Conservation (phyloP, 2,329 filamentous ascomycete species). For the Curvularia verruculosa region DNA sequence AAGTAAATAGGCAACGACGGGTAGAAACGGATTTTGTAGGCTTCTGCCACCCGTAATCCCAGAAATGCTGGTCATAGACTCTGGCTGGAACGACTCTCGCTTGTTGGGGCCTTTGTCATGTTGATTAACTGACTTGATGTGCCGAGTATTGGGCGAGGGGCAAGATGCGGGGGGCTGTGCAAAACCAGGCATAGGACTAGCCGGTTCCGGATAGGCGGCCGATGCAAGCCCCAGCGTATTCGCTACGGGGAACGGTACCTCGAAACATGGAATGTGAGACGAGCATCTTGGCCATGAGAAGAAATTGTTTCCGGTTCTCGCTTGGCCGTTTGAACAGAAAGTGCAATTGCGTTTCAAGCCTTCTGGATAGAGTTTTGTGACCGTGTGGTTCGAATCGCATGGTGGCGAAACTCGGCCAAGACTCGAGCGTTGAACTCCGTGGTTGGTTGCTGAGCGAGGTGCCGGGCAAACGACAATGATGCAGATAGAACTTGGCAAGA, state of each 20-base stretch:
- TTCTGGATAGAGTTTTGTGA: slow-evolving; percentile 1
- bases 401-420: not conserved
- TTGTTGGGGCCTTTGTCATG: not conserved
- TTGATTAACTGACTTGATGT: not conserved
- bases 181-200: not conserved
- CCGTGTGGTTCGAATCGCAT: not conserved
- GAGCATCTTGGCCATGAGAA: not conserved
- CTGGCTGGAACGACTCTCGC: not conserved
- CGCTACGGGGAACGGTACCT: not conserved
- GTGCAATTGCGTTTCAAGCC: not conserved
- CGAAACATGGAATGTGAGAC: slow-evolving; percentile 4
- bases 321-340: not conserved
- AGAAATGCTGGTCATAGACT: not conserved
- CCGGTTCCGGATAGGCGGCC: slow-evolving; percentile 5
- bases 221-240: slow-evolving; percentile 1
- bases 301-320: not conserved
- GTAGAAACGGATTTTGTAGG: not conserved
- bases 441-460: not conserved
- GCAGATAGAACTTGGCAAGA: not conserved
- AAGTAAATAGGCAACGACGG: not conserved
- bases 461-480: not conserved
- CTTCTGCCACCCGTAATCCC: not conserved
- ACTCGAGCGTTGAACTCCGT: not conserved
- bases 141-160: slow-evolving; percentile 2
- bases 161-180: slow-evolving; percentile 22